phyloP scores from a whole-genome alignment of 495 filamentous ascomycete species.

The Baudoinia panamericana region DNA sequence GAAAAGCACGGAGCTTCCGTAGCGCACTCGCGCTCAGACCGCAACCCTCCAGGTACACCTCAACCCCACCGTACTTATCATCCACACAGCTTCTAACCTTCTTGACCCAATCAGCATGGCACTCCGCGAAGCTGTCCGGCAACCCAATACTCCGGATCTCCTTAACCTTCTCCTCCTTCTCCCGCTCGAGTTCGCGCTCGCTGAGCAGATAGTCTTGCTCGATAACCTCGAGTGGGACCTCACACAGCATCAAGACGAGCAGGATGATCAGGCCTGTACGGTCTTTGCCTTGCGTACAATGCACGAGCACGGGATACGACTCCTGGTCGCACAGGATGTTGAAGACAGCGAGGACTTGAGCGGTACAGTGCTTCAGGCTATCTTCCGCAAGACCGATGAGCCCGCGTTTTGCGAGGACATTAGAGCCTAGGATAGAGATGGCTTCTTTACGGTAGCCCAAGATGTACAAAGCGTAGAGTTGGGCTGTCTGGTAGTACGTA shows the following conservation, averaged over 20 bases:
- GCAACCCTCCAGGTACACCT: slow-evolving; percentile 45
- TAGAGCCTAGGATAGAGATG: slow-evolving; percentile 48
- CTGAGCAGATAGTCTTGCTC: slow-evolving; percentile 52
- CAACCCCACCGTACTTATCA: slow-evolving; percentile 45
- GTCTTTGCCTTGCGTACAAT: slow-evolving; percentile 86
- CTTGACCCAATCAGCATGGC: slow-evolving; percentile 43
- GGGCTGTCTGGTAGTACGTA: slow-evolving; percentile 54
- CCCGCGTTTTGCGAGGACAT: slow-evolving; percentile 57
- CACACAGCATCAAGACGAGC: slow-evolving; percentile 46
- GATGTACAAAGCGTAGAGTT: slow-evolving; percentile 41
- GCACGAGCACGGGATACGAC: slow-evolving; percentile 51
- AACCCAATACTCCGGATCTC: slow-evolving; percentile 61
- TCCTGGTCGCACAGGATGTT: slow-evolving; percentile 34
- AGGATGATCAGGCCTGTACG: slow-evolving; percentile 63
- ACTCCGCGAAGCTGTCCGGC: slow-evolving; percentile 51
- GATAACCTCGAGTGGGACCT: slow-evolving; percentile 44
- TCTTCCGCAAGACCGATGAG: slow-evolving; percentile 52
- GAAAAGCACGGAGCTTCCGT: too few species aligned
- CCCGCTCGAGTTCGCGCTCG: slow-evolving; percentile 45
- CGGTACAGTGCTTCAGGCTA: slow-evolving; percentile 47
- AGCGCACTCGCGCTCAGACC: slow-evolving; percentile 47
- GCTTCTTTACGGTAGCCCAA: slow-evolving; percentile 55
- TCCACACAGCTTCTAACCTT: slow-evolving; percentile 39
- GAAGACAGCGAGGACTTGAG: slow-evolving; percentile 50
- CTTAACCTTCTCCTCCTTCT: slow-evolving; percentile 46